These are phyloP conservation scores for Chalciporus sphaerocephalus DNA, from an alignment of 768 basidiomycete genomes.

Conservation along the genomic window DNA sequence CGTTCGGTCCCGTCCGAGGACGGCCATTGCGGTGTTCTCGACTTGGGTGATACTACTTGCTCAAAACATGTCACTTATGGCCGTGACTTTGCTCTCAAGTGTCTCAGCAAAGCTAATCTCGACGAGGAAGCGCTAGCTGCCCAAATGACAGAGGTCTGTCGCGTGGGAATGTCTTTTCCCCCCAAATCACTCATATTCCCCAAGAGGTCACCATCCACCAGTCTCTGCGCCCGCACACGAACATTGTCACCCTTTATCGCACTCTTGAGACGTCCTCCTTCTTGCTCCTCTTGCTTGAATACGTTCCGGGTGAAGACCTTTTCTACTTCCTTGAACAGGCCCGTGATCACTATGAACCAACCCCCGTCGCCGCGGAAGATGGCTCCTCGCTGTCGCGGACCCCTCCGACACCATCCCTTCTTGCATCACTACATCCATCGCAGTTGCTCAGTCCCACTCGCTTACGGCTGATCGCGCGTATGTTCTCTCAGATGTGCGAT, in stretches of 20 bases:
- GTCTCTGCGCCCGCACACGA: slow-evolving; percentile 81
- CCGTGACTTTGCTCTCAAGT: slow-evolving; percentile 91
- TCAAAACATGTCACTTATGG: slow-evolving; percentile 54
- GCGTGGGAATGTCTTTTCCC: slow-evolving; percentile 5
- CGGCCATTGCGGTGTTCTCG: slow-evolving; percentile 52
- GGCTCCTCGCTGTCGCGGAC: slow-evolving; percentile 49
- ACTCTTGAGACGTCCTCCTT: slow-evolving; percentile 91
- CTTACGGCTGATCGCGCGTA: slow-evolving; percentile 88
- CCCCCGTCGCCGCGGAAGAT: slow-evolving; percentile 26
- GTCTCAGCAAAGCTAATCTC: slow-evolving; percentile 90
- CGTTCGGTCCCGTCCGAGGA: slow-evolving; percentile 44
- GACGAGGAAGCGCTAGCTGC: slow-evolving; percentile 81
- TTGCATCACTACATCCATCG: slow-evolving; percentile 74
- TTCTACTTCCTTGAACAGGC: slow-evolving; percentile 98
- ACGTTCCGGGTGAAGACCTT: slow-evolving; percentile 93
- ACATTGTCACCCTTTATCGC: slow-evolving; percentile 92
- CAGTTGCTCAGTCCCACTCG: slow-evolving; percentile 84
- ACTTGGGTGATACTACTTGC: slow-evolving; percentile 41
- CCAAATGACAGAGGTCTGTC: slow-evolving; percentile 82
- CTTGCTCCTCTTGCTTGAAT: slow-evolving; percentile 89
- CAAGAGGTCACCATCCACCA: slow-evolving; percentile 88
- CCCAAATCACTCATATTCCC: slow-evolving; percentile 9
- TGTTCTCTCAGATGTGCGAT: slow-evolving; percentile 99
- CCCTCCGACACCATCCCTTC: slow-evolving; percentile 89
- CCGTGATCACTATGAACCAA: slow-evolving; percentile 74